Evolutionary conservation across 768 basidiomycete genomes (phyloP).

Genomic region (Tricholoma hemisulphureum): DNA sequence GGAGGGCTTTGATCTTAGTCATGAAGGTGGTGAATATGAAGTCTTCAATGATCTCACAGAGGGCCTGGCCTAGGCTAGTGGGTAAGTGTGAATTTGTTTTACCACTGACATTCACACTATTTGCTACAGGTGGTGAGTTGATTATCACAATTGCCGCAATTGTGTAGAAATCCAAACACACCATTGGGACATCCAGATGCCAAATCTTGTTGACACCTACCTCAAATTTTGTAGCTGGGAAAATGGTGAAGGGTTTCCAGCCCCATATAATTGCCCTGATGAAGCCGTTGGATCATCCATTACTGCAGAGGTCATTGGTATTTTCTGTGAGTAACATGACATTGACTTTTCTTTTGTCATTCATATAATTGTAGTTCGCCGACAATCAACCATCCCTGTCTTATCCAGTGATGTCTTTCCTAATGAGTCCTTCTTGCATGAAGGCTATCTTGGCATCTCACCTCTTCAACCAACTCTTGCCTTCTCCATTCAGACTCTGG

Average conservation of each 20-base stretch:
- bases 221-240: constrained; percentile 2
- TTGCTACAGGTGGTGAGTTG: constrained; percentile 1
- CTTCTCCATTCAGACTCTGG: constrained; percentile 1
- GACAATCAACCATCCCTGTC: background rate
- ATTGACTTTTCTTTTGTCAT: background rate
- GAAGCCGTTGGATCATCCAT: background rate
- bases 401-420: constrained; percentile 3
- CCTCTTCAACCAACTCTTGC: constrained; percentile 7
- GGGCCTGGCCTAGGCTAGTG: too few relatives aligned
- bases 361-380: background rate
- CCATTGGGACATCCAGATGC: constrained; percentile 8
- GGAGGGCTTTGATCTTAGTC: too few relatives aligned
- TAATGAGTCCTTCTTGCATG: constrained; percentile 7
- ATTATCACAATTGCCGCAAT: constrained; percentile 3
- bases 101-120: background rate
- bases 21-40: too few relatives aligned
- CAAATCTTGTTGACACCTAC: constrained; percentile 8
- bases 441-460: constrained; percentile 8
- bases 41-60: too few relatives aligned
- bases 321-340: background rate
- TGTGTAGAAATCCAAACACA: constrained; percentile 5
- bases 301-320: background rate
- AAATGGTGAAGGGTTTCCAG: background rate
- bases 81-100: too few relatives aligned
- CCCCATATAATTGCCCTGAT: too few relatives aligned